These are phyloP conservation scores for Colletotrichum truncatum DNA, from an alignment of 2,329 filamentous ascomycete species.

Conservation along the genomic window DNA sequence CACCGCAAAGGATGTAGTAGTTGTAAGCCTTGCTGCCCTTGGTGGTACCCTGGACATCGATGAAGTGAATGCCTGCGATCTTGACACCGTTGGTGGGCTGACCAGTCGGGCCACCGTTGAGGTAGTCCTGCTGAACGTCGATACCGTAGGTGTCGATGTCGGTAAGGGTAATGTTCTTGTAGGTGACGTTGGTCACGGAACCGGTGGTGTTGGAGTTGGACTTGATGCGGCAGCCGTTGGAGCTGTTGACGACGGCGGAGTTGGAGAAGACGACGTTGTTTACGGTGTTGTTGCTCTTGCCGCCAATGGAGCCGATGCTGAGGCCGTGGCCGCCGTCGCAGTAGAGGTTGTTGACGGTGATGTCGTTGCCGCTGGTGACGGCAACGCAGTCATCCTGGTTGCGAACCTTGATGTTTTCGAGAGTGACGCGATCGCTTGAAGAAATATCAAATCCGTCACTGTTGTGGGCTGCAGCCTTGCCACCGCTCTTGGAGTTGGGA, in stretches of 20 bases:
- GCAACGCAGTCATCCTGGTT: slow-evolving; percentile 56
- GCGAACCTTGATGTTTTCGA: slow-evolving; percentile 44
- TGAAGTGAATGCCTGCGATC: slow-evolving; percentile 15
- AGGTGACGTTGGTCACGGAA: slow-evolving; percentile 52
- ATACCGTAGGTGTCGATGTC: slow-evolving; percentile 24
- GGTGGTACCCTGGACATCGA: slow-evolving; percentile 18
- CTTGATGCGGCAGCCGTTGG: slow-evolving; percentile 57
- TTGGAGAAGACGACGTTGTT: slow-evolving; percentile 50
- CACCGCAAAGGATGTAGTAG: slow-evolving; percentile 29
- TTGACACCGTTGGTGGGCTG: slow-evolving; percentile 23
- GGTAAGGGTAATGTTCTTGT: slow-evolving; percentile 38
- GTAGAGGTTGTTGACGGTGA: slow-evolving; percentile 49
- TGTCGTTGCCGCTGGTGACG: slow-evolving; percentile 51
- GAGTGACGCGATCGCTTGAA: slow-evolving; percentile 44
- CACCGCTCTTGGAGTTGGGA: slow-evolving; percentile 19
- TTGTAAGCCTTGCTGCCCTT: slow-evolving; percentile 3
- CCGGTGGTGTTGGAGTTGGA: slow-evolving; percentile 49
- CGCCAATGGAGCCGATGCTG: slow-evolving; percentile 56
- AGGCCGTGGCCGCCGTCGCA: slow-evolving; percentile 57
- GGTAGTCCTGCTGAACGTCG: slow-evolving; percentile 30
- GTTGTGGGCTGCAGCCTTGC: slow-evolving; percentile 43
- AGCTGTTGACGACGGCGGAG: slow-evolving; percentile 49
- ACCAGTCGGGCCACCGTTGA: slow-evolving; percentile 28
- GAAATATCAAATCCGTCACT: slow-evolving; percentile 55
- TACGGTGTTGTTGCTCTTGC: slow-evolving; percentile 47